phyloP scores from a whole-genome alignment of 257 asterid species.

The Fraxinus pennsylvanica region DNA sequence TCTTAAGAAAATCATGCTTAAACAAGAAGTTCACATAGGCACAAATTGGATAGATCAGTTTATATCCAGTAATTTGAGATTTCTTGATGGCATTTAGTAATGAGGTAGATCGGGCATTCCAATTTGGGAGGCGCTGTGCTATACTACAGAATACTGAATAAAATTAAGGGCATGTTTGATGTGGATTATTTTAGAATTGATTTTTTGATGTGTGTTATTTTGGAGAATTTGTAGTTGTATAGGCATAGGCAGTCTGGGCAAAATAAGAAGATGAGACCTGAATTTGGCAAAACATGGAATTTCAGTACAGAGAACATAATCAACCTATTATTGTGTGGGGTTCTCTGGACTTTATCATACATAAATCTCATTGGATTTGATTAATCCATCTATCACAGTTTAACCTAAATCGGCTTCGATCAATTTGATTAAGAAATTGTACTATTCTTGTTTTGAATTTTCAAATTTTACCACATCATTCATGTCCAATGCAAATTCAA shows the following conservation, averaged over 20 bases:
- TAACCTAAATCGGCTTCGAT: neutral
- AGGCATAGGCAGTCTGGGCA: conserved; percentile 1
- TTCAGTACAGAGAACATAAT: conserved; percentile 21
- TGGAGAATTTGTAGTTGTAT: neutral
- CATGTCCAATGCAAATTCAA: too few species aligned
- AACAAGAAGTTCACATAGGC: conserved; percentile 34
- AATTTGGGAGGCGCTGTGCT: too few species aligned
- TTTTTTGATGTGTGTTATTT: too few species aligned
- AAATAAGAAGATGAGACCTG: neutral
- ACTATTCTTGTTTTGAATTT: too few species aligned
- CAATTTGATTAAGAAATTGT: neutral
- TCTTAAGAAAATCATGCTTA: conserved; percentile 28
- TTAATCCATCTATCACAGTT: neutral
- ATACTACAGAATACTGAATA: neutral
- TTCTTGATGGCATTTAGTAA: too few species aligned
- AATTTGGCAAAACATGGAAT: neutral
- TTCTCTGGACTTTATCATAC: conserved; percentile 9
- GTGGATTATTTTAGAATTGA: too few species aligned
- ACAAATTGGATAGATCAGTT: conserved; percentile 14
- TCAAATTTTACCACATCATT: too few species aligned
- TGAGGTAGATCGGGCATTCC: too few species aligned
- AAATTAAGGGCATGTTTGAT: neutral
- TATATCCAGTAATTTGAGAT: too few species aligned
- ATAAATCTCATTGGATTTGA: too few species aligned
- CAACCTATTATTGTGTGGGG: conserved; percentile 2